Evolutionary conservation across 2,329 filamentous ascomycete species (phyloP).

Genomic region (Curvularia hawaiiensis): DNA sequence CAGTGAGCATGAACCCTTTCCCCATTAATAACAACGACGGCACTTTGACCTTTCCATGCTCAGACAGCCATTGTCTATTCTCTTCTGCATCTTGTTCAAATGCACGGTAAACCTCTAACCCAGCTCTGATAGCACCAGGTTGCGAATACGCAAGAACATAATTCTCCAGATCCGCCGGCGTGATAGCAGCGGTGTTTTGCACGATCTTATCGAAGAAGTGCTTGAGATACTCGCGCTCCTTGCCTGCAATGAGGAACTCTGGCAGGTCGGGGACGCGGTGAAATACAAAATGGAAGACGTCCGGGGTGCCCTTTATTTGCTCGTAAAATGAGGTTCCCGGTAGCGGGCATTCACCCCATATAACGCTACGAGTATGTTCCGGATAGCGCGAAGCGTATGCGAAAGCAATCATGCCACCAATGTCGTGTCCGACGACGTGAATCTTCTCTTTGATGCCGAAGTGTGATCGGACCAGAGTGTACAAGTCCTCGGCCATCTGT

Average conservation of each 20-base stretch:
- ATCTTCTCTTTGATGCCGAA: constrained; percentile 46
- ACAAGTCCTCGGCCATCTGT: constrained; percentile 49
- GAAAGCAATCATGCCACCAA: constrained; percentile 55
- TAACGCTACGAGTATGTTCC: constrained; percentile 41
- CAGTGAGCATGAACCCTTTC: not conserved
- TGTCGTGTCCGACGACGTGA: constrained; percentile 55
- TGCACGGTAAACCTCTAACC: constrained; percentile 1
- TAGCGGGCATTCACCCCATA: constrained; percentile 7
- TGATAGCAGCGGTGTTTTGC: constrained; percentile 14
- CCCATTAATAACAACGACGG: not conserved
- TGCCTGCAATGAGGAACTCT: constrained; percentile 15
- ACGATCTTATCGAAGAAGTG: constrained; percentile 17
- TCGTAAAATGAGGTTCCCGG: constrained; percentile 8
- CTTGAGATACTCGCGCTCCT: constrained; percentile 16
- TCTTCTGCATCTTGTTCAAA: constrained; percentile 8
- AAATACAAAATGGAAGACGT: constrained; percentile 5
- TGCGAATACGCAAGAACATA: not conserved
- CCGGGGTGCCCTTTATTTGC: not conserved
- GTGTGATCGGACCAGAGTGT: constrained; percentile 32
- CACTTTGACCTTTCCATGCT: not conserved
- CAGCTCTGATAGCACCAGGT: constrained; percentile 6
- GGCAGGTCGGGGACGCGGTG: constrained; percentile 19
- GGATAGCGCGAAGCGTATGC: constrained; percentile 49
- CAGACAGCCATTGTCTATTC: not conserved
- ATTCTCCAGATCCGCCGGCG: not conserved